Evolutionary conservation across 495 filamentous ascomycete species (phyloP).

Genomic region (Astrothelium subdiscretum): DNA sequence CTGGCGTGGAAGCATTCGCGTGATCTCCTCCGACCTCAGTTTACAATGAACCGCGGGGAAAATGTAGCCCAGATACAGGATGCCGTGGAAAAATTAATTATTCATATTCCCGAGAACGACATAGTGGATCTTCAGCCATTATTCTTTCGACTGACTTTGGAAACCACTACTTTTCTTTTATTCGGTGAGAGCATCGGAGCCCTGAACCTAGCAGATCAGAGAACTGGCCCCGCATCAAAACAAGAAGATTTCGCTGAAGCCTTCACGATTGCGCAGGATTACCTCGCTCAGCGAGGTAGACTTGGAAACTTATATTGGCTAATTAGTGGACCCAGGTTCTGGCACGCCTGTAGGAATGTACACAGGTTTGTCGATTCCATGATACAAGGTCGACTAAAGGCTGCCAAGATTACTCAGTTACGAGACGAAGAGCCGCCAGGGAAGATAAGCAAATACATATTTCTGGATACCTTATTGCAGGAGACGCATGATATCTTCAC

Average conservation of each 20-base stretch:
- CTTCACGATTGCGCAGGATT: background rate
- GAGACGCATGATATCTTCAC: slow-evolving; percentile 8
- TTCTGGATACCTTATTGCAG: slow-evolving; percentile 3
- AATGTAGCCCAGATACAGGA: slow-evolving; percentile 2
- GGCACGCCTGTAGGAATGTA: background rate
- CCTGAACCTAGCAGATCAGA: background rate
- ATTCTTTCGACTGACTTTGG: slow-evolving; percentile 7
- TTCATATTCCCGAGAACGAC: background rate
- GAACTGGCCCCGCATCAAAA: background rate
- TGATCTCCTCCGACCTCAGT: slow-evolving; percentile 42
- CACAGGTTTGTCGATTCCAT: slow-evolving; percentile 6
- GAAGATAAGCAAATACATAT: slow-evolving; percentile 1
- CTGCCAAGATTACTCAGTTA: background rate
- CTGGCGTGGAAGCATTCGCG: slow-evolving; percentile 52
- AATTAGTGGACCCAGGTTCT: slow-evolving; percentile 8
- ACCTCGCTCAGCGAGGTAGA: slow-evolving; percentile 5
- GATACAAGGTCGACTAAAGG: slow-evolving; percentile 2
- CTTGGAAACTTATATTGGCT: slow-evolving; percentile 19
- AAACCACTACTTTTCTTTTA: slow-evolving; percentile 3
- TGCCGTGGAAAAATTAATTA: background rate
- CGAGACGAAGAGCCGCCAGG: too few species aligned
- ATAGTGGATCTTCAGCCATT: slow-evolving; percentile 2
- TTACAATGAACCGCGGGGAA: slow-evolving; percentile 18
- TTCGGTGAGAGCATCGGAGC: slow-evolving; percentile 1
- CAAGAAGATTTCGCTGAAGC: slow-evolving; percentile 1